These are phyloP conservation scores for Asterionellopsis glacialis DNA, from an alignment of 108 stramenopile species.

Conservation along the genomic window DNA sequence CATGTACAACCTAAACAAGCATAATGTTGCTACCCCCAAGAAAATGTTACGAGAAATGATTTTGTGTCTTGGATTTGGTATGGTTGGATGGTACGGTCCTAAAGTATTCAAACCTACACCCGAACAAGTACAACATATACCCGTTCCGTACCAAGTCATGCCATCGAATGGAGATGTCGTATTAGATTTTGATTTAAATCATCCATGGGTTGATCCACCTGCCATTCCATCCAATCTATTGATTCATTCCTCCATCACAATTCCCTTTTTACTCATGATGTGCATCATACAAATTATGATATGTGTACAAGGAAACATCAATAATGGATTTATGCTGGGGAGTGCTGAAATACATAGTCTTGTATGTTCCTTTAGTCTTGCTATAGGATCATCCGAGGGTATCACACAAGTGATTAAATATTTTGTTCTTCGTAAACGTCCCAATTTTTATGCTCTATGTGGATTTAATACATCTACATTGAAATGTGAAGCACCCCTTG, in stretches of 20 bases:
- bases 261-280: background rate
- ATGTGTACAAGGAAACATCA: background rate
- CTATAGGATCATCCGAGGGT: constrained; percentile 62
- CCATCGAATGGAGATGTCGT: constrained; percentile 23
- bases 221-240: constrained; percentile 9
- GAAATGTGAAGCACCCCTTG: constrained; percentile 40
- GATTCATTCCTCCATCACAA: background rate
- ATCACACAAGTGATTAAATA: constrained; percentile 61
- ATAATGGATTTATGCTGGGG: background rate
- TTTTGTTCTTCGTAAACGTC: constrained; percentile 63
- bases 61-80: too few species aligned
- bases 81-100: too few species aligned
- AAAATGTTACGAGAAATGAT: too few species aligned
- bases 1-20: too few species aligned
- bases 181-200: constrained; percentile 30
- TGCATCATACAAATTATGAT: background rate
- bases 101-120: too few species aligned
- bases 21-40: too few species aligned
- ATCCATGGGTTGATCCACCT: constrained; percentile 26
- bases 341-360: constrained; percentile 33
- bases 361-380: constrained; percentile 39
- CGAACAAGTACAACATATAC: background rate
- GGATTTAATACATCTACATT: constrained; percentile 46
- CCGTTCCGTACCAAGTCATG: constrained; percentile 1
- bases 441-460: constrained; percentile 81